Evolutionary conservation across 2,329 filamentous ascomycete species (phyloP).

Genomic region (Ceratocystis destructans): DNA sequence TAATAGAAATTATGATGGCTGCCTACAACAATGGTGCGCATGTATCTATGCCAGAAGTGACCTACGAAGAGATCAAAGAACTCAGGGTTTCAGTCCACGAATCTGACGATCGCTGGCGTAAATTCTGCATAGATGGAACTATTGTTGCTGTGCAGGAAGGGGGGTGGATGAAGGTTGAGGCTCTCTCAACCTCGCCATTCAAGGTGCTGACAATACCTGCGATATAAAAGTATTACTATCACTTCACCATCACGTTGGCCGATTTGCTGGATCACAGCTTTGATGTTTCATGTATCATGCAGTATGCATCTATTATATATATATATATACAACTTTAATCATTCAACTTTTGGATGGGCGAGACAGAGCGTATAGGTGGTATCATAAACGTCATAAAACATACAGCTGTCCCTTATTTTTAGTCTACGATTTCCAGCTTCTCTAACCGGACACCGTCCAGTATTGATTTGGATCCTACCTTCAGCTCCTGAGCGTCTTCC

Average conservation of each 20-base stretch:
- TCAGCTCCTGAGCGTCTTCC: slow-evolving; percentile 10
- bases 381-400: slow-evolving; percentile 21
- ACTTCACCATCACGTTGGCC: neutral
- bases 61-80: slow-evolving; percentile 57
- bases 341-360: slow-evolving; percentile 15
- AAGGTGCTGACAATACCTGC: slow-evolving; percentile 27
- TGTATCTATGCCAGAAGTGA: slow-evolving; percentile 44
- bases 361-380: slow-evolving; percentile 18
- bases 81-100: slow-evolving; percentile 55
- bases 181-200: slow-evolving; percentile 32
- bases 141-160: slow-evolving; percentile 60
- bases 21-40: slow-evolving; percentile 47
- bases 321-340: slow-evolving; percentile 21
- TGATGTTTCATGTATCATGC: neutral
- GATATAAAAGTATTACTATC: neutral
- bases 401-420: slow-evolving; percentile 13
- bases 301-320: slow-evolving; percentile 23
- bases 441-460: slow-evolving; percentile 22
- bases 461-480: slow-evolving; percentile 16
- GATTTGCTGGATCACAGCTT: neutral
- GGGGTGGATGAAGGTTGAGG: slow-evolving; percentile 56
- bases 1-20: slow-evolving; percentile 62
- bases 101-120: slow-evolving; percentile 59
- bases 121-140: slow-evolving; percentile 83
- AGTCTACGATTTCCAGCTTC: slow-evolving; percentile 19